Evolutionary conservation across 2,329 filamentous ascomycete genomes (phyloP).

Genomic region (Cladosporium sp.): DNA sequence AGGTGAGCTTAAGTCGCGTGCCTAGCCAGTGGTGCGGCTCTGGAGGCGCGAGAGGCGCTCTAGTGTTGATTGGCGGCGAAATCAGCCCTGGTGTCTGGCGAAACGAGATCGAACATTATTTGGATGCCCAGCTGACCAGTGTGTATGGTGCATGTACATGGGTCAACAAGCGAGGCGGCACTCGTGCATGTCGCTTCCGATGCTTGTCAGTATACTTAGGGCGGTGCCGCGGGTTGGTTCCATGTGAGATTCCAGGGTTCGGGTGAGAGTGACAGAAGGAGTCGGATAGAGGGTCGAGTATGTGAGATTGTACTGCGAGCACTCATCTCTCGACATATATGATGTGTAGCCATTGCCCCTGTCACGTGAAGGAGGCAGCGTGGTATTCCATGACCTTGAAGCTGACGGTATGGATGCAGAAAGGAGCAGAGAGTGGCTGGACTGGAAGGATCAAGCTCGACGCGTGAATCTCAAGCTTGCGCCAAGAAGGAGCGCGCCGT

Average conservation of each 20-base stretch:
- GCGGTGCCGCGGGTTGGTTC: background rate
- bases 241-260: background rate
- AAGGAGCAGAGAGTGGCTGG: background rate
- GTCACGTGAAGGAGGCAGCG: background rate
- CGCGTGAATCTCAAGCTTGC: constrained; percentile 4
- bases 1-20: constrained; percentile 4
- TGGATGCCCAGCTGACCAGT: constrained; percentile 3
- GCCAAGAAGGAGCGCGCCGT: background rate
- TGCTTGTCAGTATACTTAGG: constrained; percentile 3
- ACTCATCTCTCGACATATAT: background rate
- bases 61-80: constrained; percentile 8
- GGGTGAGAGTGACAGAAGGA: background rate
- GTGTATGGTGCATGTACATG: background rate
- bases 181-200: constrained; percentile 14
- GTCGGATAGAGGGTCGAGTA: background rate
- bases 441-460: constrained; percentile 7
- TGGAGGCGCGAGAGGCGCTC: constrained; percentile 1
- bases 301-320: background rate
- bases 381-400: too few species aligned
- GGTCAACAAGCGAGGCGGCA: constrained; percentile 12
- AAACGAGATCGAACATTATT: constrained; percentile 4
- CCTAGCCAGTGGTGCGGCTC: constrained; percentile 13
- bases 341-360: background rate
- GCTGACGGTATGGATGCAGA: too few species aligned
- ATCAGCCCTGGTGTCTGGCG: constrained; percentile 1